A percentile compares a stretch with the other conserved stretches of the same genome.
Evolutionary conservation across 805 yeast species (phyloP).

Genomic region (Yarrowia alimentaria): DNA sequence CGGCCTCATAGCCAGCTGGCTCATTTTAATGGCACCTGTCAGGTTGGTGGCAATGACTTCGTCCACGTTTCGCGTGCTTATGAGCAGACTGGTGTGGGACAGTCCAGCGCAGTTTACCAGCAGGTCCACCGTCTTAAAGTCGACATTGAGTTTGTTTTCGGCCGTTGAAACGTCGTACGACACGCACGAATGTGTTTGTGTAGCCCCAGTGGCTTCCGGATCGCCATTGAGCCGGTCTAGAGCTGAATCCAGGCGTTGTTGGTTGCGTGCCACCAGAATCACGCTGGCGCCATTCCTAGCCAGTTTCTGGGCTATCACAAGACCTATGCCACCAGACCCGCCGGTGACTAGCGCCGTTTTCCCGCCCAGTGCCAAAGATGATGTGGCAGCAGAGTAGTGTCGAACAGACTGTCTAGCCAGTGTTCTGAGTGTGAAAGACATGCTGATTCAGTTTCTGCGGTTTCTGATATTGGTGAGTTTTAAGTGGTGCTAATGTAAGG

Average conservation of each 20-base stretch:
- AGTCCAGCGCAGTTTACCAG: slow-evolving; percentile 60
- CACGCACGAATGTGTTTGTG: not conserved
- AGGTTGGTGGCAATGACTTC: slow-evolving; percentile 56
- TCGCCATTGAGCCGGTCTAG: not conserved
- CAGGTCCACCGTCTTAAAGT: slow-evolving; percentile 40
- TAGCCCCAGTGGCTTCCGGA: too few relatives aligned
- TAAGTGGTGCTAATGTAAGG: too few relatives aligned
- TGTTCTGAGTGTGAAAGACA: not conserved
- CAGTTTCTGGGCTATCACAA: slow-evolving; percentile 51
- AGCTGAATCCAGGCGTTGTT: slow-evolving; percentile 38
- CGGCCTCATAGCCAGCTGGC: slow-evolving; percentile 51
- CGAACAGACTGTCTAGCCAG: not conserved
- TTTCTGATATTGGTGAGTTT: too few relatives aligned
- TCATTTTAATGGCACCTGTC: slow-evolving; percentile 57
- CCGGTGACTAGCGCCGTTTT: slow-evolving; percentile 51
- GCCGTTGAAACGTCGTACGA: too few relatives aligned
- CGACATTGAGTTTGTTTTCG: not conserved
- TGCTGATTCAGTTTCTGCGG: too few relatives aligned
- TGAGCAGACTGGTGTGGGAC: slow-evolving; percentile 54
- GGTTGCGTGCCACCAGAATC: slow-evolving; percentile 52
- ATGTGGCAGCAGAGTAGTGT: not conserved
- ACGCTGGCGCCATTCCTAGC: slow-evolving; percentile 53
- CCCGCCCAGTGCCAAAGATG: not conserved
- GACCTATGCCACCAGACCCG: slow-evolving; percentile 68
- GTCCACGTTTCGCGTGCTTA: slow-evolving; percentile 47